A percentile compares a stretch with the other conserved stretches of the same genome.
Evolutionary conservation across 768 basidiomycete species (phyloP).

Genomic region (Tephrocybe sp.): DNA sequence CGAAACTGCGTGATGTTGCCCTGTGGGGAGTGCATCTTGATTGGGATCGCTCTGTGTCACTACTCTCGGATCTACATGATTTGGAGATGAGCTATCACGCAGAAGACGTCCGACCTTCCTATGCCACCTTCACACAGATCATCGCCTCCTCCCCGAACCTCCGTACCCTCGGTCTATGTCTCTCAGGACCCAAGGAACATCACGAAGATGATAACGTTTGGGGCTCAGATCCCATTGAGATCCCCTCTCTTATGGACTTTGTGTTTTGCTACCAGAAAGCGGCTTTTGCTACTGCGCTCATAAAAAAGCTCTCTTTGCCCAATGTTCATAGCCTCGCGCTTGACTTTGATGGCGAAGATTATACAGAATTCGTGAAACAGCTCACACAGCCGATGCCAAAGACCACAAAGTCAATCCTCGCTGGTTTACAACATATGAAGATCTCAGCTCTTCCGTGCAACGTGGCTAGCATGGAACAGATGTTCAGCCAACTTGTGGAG

Average conservation of each 20-base stretch:
- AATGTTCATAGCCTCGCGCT: constrained; percentile 44
- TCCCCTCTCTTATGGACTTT: constrained; percentile 40
- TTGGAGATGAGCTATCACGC: constrained; percentile 65
- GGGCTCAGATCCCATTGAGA: constrained; percentile 33
- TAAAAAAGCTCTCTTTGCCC: constrained; percentile 39
- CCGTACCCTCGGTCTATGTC: constrained; percentile 47
- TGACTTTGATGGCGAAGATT: constrained; percentile 60
- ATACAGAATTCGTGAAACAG: constrained; percentile 43
- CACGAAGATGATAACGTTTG: constrained; percentile 33
- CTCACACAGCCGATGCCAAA: constrained; percentile 41
- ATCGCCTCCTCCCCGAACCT: constrained; percentile 55
- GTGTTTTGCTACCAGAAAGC: constrained; percentile 39
- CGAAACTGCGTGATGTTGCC: constrained; percentile 45
- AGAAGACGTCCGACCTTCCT: constrained; percentile 63
- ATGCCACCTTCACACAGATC: constrained; percentile 50
- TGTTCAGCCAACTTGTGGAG: constrained; percentile 49
- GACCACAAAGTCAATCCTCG: constrained; percentile 44
- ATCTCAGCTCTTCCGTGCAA: constrained; percentile 50
- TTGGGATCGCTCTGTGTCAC: constrained; percentile 51
- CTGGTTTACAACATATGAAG: constrained; percentile 51
- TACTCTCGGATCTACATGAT: constrained; percentile 46
- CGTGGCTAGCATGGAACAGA: constrained; percentile 25
- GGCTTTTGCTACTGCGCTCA: constrained; percentile 37
- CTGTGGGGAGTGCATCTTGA: constrained; percentile 74
- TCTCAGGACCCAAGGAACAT: constrained; percentile 55